A percentile compares a stretch with the other conserved stretches of the same genome.
phyloP scores from a whole-genome alignment of 768 basidiomycete species.

The Sporobolomyces phaffii region DNA sequence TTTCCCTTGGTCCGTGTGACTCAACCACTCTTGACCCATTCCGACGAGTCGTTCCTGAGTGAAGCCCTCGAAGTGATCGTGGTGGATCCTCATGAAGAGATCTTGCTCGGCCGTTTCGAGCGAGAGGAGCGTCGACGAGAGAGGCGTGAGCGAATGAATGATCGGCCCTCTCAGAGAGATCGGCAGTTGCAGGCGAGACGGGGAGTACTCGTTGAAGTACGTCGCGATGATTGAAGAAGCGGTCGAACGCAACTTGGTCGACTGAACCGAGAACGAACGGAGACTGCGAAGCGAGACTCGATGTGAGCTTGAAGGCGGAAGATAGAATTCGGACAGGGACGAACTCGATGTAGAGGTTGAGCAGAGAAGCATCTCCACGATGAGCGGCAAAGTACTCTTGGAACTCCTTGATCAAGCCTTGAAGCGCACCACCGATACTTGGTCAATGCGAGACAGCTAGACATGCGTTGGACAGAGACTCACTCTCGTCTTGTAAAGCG shows the following conservation, averaged over 20 bases:
- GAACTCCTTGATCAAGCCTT: slow-evolving; percentile 12
- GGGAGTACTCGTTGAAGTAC: slow-evolving; percentile 18
- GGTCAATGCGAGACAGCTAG: too few species aligned
- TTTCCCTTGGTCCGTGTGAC: not conserved
- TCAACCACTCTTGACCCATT: slow-evolving; percentile 8
- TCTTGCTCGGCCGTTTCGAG: slow-evolving; percentile 12
- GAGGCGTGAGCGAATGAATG: slow-evolving; percentile 1
- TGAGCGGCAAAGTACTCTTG: slow-evolving; percentile 8
- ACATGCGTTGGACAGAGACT: too few species aligned
- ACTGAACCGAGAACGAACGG: slow-evolving; percentile 14
- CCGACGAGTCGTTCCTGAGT: slow-evolving; percentile 16
- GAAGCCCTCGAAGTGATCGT: slow-evolving; percentile 8
- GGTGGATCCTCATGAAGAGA: not conserved
- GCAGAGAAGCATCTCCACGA: not conserved
- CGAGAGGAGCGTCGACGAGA: not conserved
- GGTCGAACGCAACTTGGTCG: slow-evolving; percentile 6
- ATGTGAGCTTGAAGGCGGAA: too few species aligned
- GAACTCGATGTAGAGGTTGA: slow-evolving; percentile 25
- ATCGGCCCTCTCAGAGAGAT: slow-evolving; percentile 26
- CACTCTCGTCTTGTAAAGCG: slow-evolving; percentile 1
- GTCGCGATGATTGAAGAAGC: slow-evolving; percentile 14
- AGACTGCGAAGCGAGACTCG: too few species aligned
- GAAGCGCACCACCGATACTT: not conserved
- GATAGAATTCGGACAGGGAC: not conserved
- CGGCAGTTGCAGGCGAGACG: slow-evolving; percentile 23